Percentiles rank a stretch among this genome's conserved stretches.
These are phyloP conservation scores for Pachyrhizus erosus DNA, from an alignment of 306 rosid genomes.

Conservation along the genomic window DNA sequence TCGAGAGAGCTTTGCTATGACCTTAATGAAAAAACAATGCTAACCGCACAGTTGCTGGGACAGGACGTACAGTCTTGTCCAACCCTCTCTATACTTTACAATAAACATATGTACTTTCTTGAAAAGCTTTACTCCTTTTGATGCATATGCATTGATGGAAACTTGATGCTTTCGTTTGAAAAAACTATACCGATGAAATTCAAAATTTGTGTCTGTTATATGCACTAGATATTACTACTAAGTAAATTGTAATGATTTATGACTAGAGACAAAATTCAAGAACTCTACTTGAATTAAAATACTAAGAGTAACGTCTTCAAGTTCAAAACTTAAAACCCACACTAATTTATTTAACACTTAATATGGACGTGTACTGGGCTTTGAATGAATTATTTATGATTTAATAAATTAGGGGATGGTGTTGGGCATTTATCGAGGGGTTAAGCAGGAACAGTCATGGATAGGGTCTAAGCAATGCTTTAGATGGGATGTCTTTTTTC, in stretches of 20 bases:
- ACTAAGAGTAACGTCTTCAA: background rate
- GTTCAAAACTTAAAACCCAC: background rate
- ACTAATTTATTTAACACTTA: background rate
- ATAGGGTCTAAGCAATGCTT: constrained; percentile 66
- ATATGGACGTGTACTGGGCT: background rate
- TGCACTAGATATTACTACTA: background rate
- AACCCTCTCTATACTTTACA: background rate
- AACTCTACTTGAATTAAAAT: background rate
- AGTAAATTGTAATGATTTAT: background rate
- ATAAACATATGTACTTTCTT: background rate
- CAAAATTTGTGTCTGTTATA: constrained; percentile 3
- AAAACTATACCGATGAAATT: background rate
- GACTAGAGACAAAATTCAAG: constrained; percentile 21
- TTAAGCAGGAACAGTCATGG: constrained; percentile 64
- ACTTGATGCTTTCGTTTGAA: constrained; percentile 1
- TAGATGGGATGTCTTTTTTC: constrained; percentile 67
- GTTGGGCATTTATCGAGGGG: constrained; percentile 74
- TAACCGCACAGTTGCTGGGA: constrained; percentile 9
- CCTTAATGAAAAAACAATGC: constrained; percentile 1
- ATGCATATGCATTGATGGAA: background rate
- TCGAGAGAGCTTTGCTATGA: background rate
- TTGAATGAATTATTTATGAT: constrained; percentile 6
- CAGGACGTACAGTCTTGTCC: background rate
- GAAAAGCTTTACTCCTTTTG: constrained; percentile 14
- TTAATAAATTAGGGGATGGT: constrained; percentile 57